Evolutionary conservation across 768 basidiomycete genomes (phyloP), one percentile per base, ranked within the genome.

Genomic region (Floccularia luteovirens): DNA sequence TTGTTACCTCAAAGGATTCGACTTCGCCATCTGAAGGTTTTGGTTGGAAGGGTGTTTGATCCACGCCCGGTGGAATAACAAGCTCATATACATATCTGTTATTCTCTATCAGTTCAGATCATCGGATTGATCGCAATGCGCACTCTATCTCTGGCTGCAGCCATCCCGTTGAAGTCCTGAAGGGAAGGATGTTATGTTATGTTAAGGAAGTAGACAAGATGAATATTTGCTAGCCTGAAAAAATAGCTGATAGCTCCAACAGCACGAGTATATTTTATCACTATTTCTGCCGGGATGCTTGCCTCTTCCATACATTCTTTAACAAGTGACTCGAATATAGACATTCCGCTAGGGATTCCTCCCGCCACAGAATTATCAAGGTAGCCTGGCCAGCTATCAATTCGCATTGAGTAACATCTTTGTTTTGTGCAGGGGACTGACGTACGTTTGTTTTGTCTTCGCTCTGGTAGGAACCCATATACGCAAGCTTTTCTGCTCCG

Each of bases 291-390:
- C 2, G 69, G 66, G 17, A 97, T 67, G 48, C 82, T 90, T 2
- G 92, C 94, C 58, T 99, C 94, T 54, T 98, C 94, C 70, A 78
- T 82, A 40, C 88, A 84, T 58, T 97, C 94, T 55, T 94, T 96
- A 25, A 93, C 72, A 31, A 97, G 63, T 1, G 79, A 72, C 35
- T 91, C 83, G 35, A 87, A 75, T 3, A 75, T 60, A 0, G 72
- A 54, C 63, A 83, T 79, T 1, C 91, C 89, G 14, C 82, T 77
- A 0, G 90, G 79, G 23, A 94, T 92, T 2, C 94, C 94, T 0
- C 94, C 94, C 2, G 92, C 92, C 2, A 88, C 87, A 24, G 76
- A 82, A 58, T 98, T 97, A 53, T 98, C 94, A 13, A 96, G 70
- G 49, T 71, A 78, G 1, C 88, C 82, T 4, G 92, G 90, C 74